A percentile compares a stretch with the other conserved stretches of the same genome.
phyloP scores from a whole-genome alignment of 257 asterid species.

The Orobanche coerulescens region DNA sequence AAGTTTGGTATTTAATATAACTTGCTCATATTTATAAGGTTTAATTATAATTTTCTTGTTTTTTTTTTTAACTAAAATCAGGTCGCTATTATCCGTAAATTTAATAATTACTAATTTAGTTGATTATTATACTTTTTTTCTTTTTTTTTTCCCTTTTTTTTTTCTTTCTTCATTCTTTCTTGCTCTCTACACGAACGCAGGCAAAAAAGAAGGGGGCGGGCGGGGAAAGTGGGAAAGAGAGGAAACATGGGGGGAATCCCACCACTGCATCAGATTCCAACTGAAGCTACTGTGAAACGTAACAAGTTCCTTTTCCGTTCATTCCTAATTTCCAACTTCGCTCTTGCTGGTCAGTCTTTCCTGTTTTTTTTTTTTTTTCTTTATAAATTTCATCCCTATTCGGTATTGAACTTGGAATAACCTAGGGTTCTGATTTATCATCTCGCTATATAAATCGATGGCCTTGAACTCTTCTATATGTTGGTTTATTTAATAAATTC shows the following conservation, averaged over 20 bases:
- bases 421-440: background rate
- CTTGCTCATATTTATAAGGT: too few species aligned
- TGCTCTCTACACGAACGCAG: background rate
- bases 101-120: too few species aligned
- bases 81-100: too few species aligned
- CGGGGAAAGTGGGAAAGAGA: background rate
- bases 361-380: background rate
- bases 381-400: background rate
- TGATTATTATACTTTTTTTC: too few species aligned
- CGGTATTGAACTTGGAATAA: background rate
- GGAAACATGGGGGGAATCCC: conserved; percentile 29
- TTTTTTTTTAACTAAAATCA: too few species aligned
- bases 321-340: conserved; percentile 54
- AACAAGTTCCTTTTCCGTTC: conserved; percentile 55
- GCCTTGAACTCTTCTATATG: background rate
- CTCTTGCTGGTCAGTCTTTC: conserved; percentile 47
- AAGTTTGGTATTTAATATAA: too few species aligned
- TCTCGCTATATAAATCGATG: background rate
- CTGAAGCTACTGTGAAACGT: conserved; percentile 29
- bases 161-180: too few species aligned
- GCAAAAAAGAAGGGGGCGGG: background rate
- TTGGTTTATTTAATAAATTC: background rate
- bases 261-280: conserved; percentile 22
- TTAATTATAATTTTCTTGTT: too few species aligned
- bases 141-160: too few species aligned